phyloP scores from a whole-genome alignment of 169 alveolate species.

The Cystoisospora suis region DNA sequence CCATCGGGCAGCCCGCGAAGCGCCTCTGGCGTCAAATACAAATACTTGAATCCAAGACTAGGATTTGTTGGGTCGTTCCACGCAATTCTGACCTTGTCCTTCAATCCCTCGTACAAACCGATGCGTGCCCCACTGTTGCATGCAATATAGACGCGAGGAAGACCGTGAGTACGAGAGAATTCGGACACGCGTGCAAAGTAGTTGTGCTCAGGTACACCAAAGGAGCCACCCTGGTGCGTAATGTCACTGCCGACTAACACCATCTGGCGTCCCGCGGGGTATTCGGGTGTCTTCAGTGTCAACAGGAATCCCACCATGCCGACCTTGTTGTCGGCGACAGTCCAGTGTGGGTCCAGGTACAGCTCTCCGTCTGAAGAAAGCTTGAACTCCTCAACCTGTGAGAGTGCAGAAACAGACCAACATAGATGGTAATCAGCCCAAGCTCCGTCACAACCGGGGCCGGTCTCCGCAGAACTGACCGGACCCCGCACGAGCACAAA shows the following conservation, averaged over 20 bases:
- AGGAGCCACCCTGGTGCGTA: conserved; percentile 80
- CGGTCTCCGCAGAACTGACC: too few relatives aligned
- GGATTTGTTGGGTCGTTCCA: conserved; percentile 78
- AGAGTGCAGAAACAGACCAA: too few relatives aligned
- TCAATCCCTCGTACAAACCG: conserved; percentile 79
- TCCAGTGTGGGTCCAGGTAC: conserved; percentile 54
- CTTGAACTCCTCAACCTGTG: conserved; percentile 45
- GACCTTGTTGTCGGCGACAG: conserved; percentile 52
- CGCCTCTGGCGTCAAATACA: conserved; percentile 78
- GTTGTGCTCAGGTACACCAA: conserved; percentile 80
- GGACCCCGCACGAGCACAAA: too few relatives aligned
- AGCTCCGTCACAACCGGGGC: too few relatives aligned
- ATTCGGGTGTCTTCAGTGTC: conserved; percentile 71
- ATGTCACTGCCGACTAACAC: conserved; percentile 83
- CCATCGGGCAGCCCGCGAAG: conserved; percentile 63
- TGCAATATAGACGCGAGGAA: conserved; percentile 83
- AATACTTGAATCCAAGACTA: conserved; percentile 77
- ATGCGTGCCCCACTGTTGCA: conserved; percentile 86
- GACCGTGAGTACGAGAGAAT: conserved; percentile 79
- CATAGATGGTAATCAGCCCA: too few relatives aligned
- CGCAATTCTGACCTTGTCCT: conserved; percentile 67
- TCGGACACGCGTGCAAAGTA: conserved; percentile 77
- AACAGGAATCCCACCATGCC: conserved; percentile 64
- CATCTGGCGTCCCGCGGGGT: conserved; percentile 81
- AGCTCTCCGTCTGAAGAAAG: conserved; percentile 40